phyloP scores from a whole-genome alignment of 345 rosid species.

The Brassica napus region DNA sequence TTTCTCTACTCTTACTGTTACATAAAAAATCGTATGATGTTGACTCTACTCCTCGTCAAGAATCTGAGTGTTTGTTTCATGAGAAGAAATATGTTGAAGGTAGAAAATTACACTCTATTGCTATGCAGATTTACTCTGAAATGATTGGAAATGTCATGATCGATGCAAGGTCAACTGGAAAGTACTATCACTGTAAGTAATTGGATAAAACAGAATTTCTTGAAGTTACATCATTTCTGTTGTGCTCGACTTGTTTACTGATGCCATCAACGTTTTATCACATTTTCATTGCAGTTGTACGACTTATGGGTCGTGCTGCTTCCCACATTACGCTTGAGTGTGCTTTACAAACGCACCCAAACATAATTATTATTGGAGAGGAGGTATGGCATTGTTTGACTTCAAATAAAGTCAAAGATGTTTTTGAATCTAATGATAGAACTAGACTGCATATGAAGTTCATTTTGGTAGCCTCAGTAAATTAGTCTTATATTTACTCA shows the following conservation, averaged over 20 bases:
- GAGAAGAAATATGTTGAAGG: neutral
- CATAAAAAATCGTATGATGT: too few relatives aligned
- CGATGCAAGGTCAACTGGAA: constrained; percentile 98
- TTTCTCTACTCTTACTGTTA: too few relatives aligned
- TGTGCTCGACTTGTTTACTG: neutral
- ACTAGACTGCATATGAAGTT: constrained; percentile 10
- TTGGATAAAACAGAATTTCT: neutral
- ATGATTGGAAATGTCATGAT: constrained; percentile 99
- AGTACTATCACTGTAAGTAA: constrained; percentile 93
- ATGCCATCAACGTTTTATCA: constrained; percentile 8
- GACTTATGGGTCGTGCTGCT: constrained; percentile 99
- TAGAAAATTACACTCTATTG: neutral
- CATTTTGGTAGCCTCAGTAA: neutral
- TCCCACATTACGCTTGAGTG: constrained; percentile 98
- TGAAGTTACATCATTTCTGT: neutral
- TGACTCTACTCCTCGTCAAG: constrained; percentile 4
- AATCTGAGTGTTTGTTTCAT: constrained; percentile 42
- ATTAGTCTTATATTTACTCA: constrained; percentile 17
- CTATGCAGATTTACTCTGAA: constrained; percentile 84
- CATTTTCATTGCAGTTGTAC: constrained; percentile 70
- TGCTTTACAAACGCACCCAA: constrained; percentile 98
- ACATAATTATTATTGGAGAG: constrained; percentile 92
- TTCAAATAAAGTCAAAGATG: neutral
- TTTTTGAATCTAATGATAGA: neutral
- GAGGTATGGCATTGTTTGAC: constrained; percentile 55